Evolutionary conservation across 139 green algal species (phyloP), one percentile per base, ranked within the genome.

Genomic region (Parachlorella kessleri): DNA sequence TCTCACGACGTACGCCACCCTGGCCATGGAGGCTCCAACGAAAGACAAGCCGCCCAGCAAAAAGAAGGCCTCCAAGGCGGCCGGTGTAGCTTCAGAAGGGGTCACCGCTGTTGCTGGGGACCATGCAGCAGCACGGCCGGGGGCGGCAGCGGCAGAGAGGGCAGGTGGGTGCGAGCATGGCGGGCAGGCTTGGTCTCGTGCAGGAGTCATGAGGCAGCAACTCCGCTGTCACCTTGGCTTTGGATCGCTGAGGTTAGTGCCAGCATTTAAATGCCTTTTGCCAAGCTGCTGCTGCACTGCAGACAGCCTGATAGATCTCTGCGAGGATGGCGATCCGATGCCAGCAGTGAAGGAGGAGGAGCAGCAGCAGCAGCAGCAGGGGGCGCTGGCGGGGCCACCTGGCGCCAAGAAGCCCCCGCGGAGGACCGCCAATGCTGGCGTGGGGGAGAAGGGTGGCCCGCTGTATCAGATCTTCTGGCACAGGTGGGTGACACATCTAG

Each of bases 1-100:
- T 28, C 79, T 98, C n/a, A 98, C 94, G 26, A 98, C 95, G 1
- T 98, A 97, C 80, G 85, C 87, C 55, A 98, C 89, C 9, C 79
- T 98, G 67, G 86, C 85, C 0, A 81, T 69, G 73, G 89, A 81
- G 82, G 85, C 59, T 40, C 83, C 75, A 77, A 79, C 6, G 64
- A 77, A 63, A 38, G 80, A 55, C 8, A 36, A 39, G 64, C 21
- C 37, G 14, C 35, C 48, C 59, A 66, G 70, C 42, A 73, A 59
- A 2, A 79, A 80, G 39, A 48, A 18, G n/a, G n/a, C n/a, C n/a
- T n/a, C n/a, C n/a, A n/a, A n/a, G n/a, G n/a, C n/a, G n/a, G n/a
- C n/a, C n/a, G n/a, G n/a, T n/a, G n/a, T n/a, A n/a, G n/a, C n/a
- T n/a, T n/a, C n/a, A n/a, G n/a, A n/a, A n/a, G n/a, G n/a, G n/a